phyloP scores from a whole-genome alignment of 23 red algal species.

The Porphyridium purpureum region DNA sequence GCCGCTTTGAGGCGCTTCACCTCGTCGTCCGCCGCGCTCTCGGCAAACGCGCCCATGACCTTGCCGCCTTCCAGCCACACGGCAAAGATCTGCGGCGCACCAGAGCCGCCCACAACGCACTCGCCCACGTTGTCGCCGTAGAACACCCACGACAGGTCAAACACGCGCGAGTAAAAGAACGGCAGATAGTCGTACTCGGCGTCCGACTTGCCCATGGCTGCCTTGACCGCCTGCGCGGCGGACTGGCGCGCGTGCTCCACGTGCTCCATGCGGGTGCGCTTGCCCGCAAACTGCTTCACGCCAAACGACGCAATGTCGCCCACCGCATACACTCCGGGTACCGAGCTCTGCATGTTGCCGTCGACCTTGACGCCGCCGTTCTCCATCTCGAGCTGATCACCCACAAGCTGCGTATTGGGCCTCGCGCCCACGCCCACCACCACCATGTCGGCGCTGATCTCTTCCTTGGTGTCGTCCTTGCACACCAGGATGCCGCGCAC shows the following conservation, averaged over 20 bases:
- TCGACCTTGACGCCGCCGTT: constrained; percentile 73
- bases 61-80: background rate
- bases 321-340: constrained; percentile 42
- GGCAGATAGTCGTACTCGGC: constrained; percentile 89
- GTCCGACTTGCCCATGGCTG: constrained; percentile 14
- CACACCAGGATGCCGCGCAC: constrained; percentile 24
- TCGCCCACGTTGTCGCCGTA: constrained; percentile 70
- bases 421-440: constrained; percentile 88
- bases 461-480: constrained; percentile 25
- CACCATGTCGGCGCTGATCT: constrained; percentile 30
- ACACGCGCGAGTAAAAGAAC: constrained; percentile 90
- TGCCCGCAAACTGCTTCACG: constrained; percentile 69
- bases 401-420: constrained; percentile 37
- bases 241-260: constrained; percentile 80
- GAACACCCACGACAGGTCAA: constrained; percentile 85
- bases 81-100: background rate
- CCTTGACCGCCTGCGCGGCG: constrained; percentile 74
- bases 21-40: too few species aligned
- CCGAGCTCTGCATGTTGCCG: constrained; percentile 37
- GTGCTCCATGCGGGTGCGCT: constrained; percentile 76
- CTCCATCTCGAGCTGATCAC: constrained; percentile 65
- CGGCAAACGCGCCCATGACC: too few species aligned
- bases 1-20: too few species aligned
- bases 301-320: constrained; percentile 88
- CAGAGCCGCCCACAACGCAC: constrained; percentile 27